Percentiles rank a stretch among this genome's conserved stretches.
These are phyloP conservation scores for Pezicula carpinea DNA, from an alignment of 2,329 filamentous ascomycete species.

Conservation along the genomic window DNA sequence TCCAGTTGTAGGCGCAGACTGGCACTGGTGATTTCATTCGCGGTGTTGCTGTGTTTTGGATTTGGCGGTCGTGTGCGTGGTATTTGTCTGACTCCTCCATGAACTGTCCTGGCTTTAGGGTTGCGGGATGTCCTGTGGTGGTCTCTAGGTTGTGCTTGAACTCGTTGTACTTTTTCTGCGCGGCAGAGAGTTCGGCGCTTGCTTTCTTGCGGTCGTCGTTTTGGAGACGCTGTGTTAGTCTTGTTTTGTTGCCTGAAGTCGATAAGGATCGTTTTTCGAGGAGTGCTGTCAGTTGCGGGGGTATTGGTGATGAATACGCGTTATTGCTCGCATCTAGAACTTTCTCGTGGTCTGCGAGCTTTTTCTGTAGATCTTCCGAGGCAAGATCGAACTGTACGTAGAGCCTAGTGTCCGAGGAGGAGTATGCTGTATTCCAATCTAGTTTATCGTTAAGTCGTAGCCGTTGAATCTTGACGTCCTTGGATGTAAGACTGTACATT, in stretches of 20 bases:
- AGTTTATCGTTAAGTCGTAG: constrained; percentile 11
- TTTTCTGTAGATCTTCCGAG: not conserved
- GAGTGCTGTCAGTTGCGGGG: not conserved
- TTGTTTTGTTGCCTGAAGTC: not conserved
- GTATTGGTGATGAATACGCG: not conserved
- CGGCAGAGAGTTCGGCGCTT: constrained; percentile 1
- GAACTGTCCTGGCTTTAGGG: not conserved
- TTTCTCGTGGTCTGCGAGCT: not conserved
- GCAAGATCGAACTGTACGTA: constrained; percentile 3
- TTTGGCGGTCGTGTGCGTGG: not conserved
- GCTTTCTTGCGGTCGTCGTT: constrained; percentile 1
- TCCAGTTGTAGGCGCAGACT: constrained; percentile 15
- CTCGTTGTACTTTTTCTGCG: not conserved
- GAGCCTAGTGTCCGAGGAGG: not conserved
- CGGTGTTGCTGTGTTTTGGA: not conserved
- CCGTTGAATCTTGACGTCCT: constrained; percentile 12
- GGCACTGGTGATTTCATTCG: not conserved
- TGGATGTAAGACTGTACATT: not conserved
- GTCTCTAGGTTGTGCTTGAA: constrained; percentile 6
- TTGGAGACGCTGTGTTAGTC: constrained; percentile 4
- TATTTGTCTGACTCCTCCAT: not conserved
- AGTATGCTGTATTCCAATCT: constrained; percentile 3
- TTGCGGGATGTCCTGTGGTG: constrained; percentile 10
- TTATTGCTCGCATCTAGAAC: not conserved
- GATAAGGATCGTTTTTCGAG: constrained; percentile 3